These are phyloP conservation scores for Aspergillus eucalypticola DNA, from an alignment of 2,329 filamentous ascomycete species.

Conservation along the genomic window DNA sequence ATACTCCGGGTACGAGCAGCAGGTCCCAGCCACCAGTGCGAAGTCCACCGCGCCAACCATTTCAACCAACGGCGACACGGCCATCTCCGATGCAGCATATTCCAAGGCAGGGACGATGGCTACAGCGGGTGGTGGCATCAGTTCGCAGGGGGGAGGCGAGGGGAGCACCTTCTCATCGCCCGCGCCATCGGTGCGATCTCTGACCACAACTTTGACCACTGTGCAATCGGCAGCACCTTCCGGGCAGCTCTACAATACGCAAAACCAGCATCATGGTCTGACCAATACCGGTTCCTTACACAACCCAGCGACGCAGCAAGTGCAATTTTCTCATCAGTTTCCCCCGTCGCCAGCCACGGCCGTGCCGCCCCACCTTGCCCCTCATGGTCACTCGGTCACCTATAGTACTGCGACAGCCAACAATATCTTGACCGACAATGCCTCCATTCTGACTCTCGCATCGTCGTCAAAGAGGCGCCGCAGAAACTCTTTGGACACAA, in stretches of 20 bases:
- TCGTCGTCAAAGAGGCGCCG: slow-evolving; percentile 65
- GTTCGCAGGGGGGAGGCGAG: slow-evolving; percentile 66
- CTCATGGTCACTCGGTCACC: slow-evolving; percentile 55
- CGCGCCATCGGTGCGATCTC: slow-evolving; percentile 63
- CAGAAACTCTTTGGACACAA: slow-evolving; percentile 65
- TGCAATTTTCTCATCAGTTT: slow-evolving; percentile 63
- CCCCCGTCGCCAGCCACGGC: slow-evolving; percentile 61
- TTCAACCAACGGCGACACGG: slow-evolving; percentile 77
- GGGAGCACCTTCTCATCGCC: slow-evolving; percentile 67
- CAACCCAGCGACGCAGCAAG: slow-evolving; percentile 39
- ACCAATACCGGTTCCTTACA: slow-evolving; percentile 40
- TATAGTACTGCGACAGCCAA: slow-evolving; percentile 64
- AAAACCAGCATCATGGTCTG: slow-evolving; percentile 33
- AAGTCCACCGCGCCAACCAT: slow-evolving; percentile 77
- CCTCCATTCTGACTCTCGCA: slow-evolving; percentile 65
- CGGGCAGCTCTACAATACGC: slow-evolving; percentile 43
- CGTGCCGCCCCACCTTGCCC: slow-evolving; percentile 59
- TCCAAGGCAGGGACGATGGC: slow-evolving; percentile 79
- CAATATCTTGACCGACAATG: slow-evolving; percentile 65
- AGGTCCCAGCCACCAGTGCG: slow-evolving; percentile 62
- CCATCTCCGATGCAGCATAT: slow-evolving; percentile 71
- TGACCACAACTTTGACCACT: slow-evolving; percentile 66
- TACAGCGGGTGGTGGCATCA: slow-evolving; percentile 62
- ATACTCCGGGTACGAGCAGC: slow-evolving; percentile 62
- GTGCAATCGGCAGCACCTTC: slow-evolving; percentile 63